Base-by-base conservation (phyloP, 352 stramenopile genomes). In the Pythium angustatum region DNA sequence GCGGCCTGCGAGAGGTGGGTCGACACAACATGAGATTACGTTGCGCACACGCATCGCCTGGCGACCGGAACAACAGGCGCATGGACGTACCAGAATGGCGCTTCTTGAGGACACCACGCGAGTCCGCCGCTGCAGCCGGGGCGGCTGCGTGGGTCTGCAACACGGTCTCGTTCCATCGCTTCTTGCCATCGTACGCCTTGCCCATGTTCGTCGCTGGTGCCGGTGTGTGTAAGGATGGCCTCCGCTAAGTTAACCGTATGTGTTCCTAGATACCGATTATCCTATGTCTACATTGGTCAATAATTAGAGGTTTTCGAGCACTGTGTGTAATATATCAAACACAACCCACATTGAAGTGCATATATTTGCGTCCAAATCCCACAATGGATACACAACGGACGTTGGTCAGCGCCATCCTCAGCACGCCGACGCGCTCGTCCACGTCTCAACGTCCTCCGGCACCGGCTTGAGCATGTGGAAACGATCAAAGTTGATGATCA, bases 161-260 rank as follows among this genome's bases (percentile, higher is more conserved):
- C 33, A 93, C 83, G 38, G 85, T 93, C 73, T 93, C 85, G 70
- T 86, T 93, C 85, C 85, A 93, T 22, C 83, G 76, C 79, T 85
- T 87, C 69, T 93, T 93, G 68, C 85, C 85, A 53, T 93, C 85
- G 33, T 93, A 91, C 41, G 72, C 70, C 54, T 87, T 88, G 14
- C 85, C 85, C 85, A 93, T 93, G 10, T 17, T 50, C 43, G 7
- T 80, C 44, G 2, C 70, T 59, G 21, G n/a, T n/a, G n/a, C n/a
- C n/a, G n/a, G n/a, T n/a, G n/a, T n/a, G n/a, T n/a, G n/a, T n/a
- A n/a, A n/a, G n/a, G n/a, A n/a, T n/a, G n/a, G n/a, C n/a, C n/a
- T n/a, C n/a, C n/a, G n/a, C n/a, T n/a, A n/a, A n/a, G n/a, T n/a
- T n/a, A n/a, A n/a, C n/a, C n/a, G n/a, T n/a, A n/a, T n/a, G n/a